Evolutionary conservation across 2,329 filamentous ascomycete species (phyloP), one percentile per base, ranked within the genome.

Genomic region (Talaromyces piceae): DNA sequence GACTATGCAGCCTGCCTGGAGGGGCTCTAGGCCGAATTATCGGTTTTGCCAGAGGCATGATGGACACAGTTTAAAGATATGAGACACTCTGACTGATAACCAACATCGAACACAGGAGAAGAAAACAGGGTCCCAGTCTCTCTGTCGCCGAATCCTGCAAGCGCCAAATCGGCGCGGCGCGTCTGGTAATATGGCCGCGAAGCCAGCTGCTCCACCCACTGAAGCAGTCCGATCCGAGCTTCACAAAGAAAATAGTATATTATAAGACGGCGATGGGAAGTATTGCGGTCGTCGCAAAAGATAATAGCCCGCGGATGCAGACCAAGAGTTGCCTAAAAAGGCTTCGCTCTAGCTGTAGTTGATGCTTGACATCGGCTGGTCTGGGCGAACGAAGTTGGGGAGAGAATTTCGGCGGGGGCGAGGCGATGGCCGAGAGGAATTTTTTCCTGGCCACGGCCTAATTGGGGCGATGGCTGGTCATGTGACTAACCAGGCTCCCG

Each of bases 1-100:
- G 57, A 59, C 67, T 72, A 43, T 70, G 68, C 30, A 73, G 58
- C 44, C 70, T 68, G 53, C 65, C 63, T 27, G 67, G 63, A 28
- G 59, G 51, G 53, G 64, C 43, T 55, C 58, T 57, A 41, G 62
- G 61, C 27, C 68, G 67, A 50, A 65, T 61, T 31, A 59, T 62
- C 28, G 67, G 61, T 51, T 60, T 67, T 11, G 65, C 57, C 8
- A 61, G 58, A 47, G 66, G 65, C 65, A 68, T 69, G 37, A 25
- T 30, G 25, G 31, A 12, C 26, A n/a, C 12, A 37, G 20, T 37
- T 37, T 18, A 18, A 33, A 33, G 30, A 18, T 18, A 20, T 16
- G 5, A 18, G 6, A n/a, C n/a, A n/a, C n/a, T n/a, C n/a, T n/a
- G n/a, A n/a, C n/a, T n/a, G n/a, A n/a, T n/a, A n/a, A n/a, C n/a